Base-by-base conservation (phyloP, 192 early-diverging fungal species). In the Entomortierella chlamydospora region DNA sequence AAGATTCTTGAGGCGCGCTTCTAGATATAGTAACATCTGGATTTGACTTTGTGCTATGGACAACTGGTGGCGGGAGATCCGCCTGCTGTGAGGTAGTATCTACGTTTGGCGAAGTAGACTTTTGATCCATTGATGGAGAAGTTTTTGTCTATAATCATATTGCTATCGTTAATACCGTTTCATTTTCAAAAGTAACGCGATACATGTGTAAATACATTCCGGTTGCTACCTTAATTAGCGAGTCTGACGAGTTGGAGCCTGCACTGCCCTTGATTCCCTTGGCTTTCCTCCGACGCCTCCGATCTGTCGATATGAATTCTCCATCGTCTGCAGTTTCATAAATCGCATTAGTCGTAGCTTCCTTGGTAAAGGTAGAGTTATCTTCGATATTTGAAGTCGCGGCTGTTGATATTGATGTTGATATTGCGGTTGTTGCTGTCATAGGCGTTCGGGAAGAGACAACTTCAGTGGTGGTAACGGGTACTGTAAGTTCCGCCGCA, bases 301-400 rank as follows among this genome's bases (percentile, higher is more conserved):
- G 25, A 56, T 78, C 73, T 25, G 73, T 69, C 0, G 73, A 78
- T 9, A 78, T 78, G 33, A 78, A 78, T 13, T 78, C 61, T 20
- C 68, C 73, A 33, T 78, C 66, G 33, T 78, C 73, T 13, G 66
- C 73, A 11, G 66, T 64, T 20, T 74, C 72, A 34, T 66, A 67
- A 10, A 67, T 37, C 1, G 57, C 49, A 23, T 45, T 58, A n/a
- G 42, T 2, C 13, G 57, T 31, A 17, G 26, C 41, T 23, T 53
- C 30, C 28, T 49, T 10, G 11, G 29, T 47, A 7, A 31, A 25
- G 8, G 12, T 2, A 39, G 25, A 15, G 13, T 20, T 56, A 11
- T 54, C 13, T 22, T 63, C 30, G 6, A 13, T 4, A 28, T 41
- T 50, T 15, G 69, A 12, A 37, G 45, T 6, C 34, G 6, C 6